These are phyloP conservation scores for Penicillium riverlandense DNA, from an alignment of 495 filamentous ascomycete species.

Conservation along the genomic window DNA sequence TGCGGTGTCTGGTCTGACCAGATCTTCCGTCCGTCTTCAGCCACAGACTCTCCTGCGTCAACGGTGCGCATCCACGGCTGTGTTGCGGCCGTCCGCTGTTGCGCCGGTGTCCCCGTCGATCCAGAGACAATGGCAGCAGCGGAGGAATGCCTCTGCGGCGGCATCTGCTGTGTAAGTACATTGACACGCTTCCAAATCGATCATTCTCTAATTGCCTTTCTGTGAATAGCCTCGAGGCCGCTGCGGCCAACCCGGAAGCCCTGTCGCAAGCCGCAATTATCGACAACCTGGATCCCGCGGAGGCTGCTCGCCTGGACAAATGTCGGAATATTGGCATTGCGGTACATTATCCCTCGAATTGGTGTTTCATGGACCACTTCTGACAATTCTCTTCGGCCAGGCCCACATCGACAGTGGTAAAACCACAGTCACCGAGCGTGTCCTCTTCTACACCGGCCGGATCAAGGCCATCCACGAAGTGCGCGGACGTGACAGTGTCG, in stretches of 20 bases:
- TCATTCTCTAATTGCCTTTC: conserved; percentile 1
- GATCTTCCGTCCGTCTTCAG: conserved; percentile 29
- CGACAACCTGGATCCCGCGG: conserved; percentile 64
- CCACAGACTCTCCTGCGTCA: conserved; percentile 28
- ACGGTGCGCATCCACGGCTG: conserved; percentile 35
- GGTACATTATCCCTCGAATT: conserved; percentile 38
- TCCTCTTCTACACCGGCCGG: conserved; percentile 96
- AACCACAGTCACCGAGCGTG: conserved; percentile 93
- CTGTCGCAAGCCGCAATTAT: conserved; percentile 64
- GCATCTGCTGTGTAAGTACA: conserved; percentile 35
- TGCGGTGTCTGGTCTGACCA: conserved; percentile 37
- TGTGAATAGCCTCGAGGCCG: conserved; percentile 50
- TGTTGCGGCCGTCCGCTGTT: conserved; percentile 32
- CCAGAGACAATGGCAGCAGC: conserved; percentile 30
- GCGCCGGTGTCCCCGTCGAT: conserved; percentile 35
- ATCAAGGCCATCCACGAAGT: conserved; percentile 98
- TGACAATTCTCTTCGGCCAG: conserved; percentile 31
- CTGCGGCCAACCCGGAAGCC: conserved; percentile 48
- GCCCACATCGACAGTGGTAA: conserved; percentile 99
- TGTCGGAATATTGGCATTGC: conserved; percentile 98
- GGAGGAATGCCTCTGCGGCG: conserved; percentile 33
- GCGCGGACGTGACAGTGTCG: conserved; percentile 87
- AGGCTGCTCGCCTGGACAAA: conserved; percentile 65
- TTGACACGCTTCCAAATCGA: background rate
- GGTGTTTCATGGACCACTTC: background rate